phyloP scores from a whole-genome alignment of 2,329 filamentous ascomycete species.

The Calycina herbarum region DNA sequence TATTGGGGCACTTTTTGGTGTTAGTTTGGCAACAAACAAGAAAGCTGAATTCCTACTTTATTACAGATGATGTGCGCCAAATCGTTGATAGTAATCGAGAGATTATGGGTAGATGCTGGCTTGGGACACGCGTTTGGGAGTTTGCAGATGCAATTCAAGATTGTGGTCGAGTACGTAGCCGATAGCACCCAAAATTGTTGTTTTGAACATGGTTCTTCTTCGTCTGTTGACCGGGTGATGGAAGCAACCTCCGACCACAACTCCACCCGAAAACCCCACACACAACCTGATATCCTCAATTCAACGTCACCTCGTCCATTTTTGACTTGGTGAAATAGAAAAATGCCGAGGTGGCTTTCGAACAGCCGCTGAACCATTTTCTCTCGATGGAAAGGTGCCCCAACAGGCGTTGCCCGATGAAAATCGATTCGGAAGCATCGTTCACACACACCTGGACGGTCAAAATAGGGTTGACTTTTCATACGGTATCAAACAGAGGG shows the following conservation, averaged over 20 bases:
- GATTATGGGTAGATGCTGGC: neutral
- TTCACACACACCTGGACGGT: neutral
- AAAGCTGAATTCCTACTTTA: neutral
- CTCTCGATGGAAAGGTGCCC: neutral
- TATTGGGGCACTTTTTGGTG: neutral
- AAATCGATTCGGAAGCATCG: neutral
- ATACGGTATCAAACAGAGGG: too few species aligned
- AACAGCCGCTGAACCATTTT: neutral
- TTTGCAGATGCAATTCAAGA: neutral
- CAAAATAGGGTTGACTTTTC: too few species aligned
- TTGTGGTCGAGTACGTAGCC: neutral
- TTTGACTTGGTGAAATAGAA: neutral
- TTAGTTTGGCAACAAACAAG: neutral
- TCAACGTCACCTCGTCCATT: slow-evolving; percentile 1
- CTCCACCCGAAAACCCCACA: neutral
- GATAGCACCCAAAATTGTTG: neutral
- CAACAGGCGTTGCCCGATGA: neutral
- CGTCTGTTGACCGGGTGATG: neutral
- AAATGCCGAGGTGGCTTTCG: neutral
- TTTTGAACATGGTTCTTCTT: neutral
- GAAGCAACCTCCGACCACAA: neutral
- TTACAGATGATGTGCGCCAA: neutral
- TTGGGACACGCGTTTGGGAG: neutral
- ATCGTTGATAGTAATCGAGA: neutral
- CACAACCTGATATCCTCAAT: neutral